These are phyloP conservation scores for Populus hybrid DNA, from an alignment of 441 rosid genomes.

Conservation along the genomic window DNA sequence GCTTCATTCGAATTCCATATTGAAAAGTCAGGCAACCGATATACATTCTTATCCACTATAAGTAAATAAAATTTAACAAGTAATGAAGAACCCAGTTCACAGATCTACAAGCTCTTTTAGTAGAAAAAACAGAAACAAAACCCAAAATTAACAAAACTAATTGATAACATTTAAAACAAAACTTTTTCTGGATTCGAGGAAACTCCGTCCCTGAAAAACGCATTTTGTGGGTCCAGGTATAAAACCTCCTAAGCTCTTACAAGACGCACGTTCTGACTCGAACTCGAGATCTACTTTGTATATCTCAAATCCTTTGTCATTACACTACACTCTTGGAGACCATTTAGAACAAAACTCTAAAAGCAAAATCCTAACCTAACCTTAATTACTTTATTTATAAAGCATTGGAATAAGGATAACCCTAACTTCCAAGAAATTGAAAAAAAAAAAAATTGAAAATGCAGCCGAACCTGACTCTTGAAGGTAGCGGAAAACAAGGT, in stretches of 20 bases:
- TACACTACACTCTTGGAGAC: too few relatives aligned
- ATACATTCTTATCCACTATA: not conserved
- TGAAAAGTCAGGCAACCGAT: not conserved
- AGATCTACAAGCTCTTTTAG: slow-evolving; percentile 18
- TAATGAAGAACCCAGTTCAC: not conserved
- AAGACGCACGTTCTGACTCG: too few relatives aligned
- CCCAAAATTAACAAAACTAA: not conserved
- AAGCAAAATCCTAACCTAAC: slow-evolving; percentile 20
- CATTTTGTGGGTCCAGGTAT: too few relatives aligned
- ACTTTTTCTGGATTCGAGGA: too few relatives aligned
- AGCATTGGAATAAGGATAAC: not conserved
- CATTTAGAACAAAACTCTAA: not conserved
- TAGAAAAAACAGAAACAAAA: not conserved
- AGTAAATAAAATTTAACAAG: not conserved
- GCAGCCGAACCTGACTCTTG: slow-evolving; percentile 73
- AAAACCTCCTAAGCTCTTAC: too few relatives aligned
- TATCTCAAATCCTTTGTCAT: too few relatives aligned
- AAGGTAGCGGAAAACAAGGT: slow-evolving; percentile 89
- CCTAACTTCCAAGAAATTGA: not conserved
- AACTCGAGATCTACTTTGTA: too few relatives aligned
- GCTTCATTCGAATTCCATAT: slow-evolving; percentile 1
- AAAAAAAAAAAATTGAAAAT: not conserved
- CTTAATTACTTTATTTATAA: not conserved
- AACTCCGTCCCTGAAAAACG: too few relatives aligned
- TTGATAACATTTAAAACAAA: not conserved